These are phyloP conservation scores for Fusarium duplospermum DNA, from an alignment of 2,329 filamentous ascomycete species.

Conservation along the genomic window DNA sequence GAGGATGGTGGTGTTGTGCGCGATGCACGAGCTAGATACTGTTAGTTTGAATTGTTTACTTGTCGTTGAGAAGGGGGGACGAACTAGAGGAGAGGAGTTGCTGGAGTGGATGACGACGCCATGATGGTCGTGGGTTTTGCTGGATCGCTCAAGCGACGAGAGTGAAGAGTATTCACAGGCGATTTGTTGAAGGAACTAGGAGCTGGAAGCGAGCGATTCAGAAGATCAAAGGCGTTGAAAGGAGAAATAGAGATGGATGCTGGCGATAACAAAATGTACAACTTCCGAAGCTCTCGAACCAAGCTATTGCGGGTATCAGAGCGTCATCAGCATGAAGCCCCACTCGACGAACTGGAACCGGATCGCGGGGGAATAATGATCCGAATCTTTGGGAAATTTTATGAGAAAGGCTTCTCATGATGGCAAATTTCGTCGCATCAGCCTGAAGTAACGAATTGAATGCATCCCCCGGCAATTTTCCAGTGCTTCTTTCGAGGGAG, in stretches of 20 bases:
- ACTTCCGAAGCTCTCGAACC: slow-evolving; percentile 34
- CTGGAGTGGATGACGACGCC: slow-evolving; percentile 77
- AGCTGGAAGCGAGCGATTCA: not conserved
- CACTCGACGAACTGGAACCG: slow-evolving; percentile 24
- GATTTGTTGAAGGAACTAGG: not conserved
- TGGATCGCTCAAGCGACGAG: not conserved
- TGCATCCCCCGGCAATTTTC: slow-evolving; percentile 8
- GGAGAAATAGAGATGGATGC: not conserved
- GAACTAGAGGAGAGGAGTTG: slow-evolving; percentile 80
- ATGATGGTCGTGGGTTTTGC: slow-evolving; percentile 54
- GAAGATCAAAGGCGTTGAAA: slow-evolving; percentile 11
- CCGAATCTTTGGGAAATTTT: slow-evolving; percentile 39
- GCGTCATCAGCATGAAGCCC: slow-evolving; percentile 38
- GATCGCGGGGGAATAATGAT: slow-evolving; percentile 34
- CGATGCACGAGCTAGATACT: slow-evolving; percentile 83
- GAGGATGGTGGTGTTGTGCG: slow-evolving; percentile 92
- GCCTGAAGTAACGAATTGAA: slow-evolving; percentile 1
- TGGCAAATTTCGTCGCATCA: slow-evolving; percentile 24
- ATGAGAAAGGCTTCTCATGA: slow-evolving; percentile 22
- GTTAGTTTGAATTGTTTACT: slow-evolving; percentile 8
- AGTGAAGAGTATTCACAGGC: not conserved
- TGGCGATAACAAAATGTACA: slow-evolving; percentile 21
- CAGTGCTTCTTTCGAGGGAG: slow-evolving; percentile 8
- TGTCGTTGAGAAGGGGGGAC: slow-evolving; percentile 44
- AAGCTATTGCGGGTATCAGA: slow-evolving; percentile 1